Conservation (phyloP, 139 green algal species). For the Chlorella vulgaris region DNA sequence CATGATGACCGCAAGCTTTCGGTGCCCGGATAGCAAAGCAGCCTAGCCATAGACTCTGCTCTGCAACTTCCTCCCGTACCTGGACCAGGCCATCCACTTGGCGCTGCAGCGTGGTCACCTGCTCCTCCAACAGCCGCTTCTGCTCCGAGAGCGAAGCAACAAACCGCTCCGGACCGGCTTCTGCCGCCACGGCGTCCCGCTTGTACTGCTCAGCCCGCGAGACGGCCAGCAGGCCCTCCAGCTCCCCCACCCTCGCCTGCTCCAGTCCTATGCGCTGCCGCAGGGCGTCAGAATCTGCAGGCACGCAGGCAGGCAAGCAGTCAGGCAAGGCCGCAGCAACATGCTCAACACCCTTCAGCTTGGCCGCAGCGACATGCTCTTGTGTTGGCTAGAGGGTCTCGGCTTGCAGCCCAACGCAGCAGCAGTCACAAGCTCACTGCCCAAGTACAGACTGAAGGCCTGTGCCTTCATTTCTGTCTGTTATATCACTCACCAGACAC, state of each 20-base stretch:
- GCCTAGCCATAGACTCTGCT: neutral
- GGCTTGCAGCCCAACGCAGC: neutral
- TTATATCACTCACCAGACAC: slow-evolving; percentile 26
- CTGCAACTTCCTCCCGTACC: no score
- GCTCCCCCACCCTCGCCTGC: slow-evolving; percentile 49
- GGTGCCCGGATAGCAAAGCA: neutral
- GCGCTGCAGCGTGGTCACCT: slow-evolving; percentile 45
- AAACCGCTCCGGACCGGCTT: neutral
- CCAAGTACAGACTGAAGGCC: no score
- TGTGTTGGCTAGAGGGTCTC: neutral
- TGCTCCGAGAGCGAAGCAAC: slow-evolving; percentile 22
- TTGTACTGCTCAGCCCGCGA: slow-evolving; percentile 68
- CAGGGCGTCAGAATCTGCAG: slow-evolving; percentile 14
- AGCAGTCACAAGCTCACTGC: neutral
- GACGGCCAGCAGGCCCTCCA: slow-evolving; percentile 71
- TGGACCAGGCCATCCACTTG: slow-evolving; percentile 51
- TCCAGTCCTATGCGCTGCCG: slow-evolving; percentile 22
- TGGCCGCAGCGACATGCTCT: neutral
- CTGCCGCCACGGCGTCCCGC: slow-evolving; percentile 36
- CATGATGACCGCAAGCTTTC: no score
- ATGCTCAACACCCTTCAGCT: neutral
- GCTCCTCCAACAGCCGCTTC: slow-evolving; percentile 29
- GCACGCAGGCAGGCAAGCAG: neutral
- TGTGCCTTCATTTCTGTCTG: neutral
- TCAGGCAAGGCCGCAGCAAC: neutral